phyloP scores from a whole-genome alignment of 192 early-diverging fungal species.

The Podila horticola region DNA sequence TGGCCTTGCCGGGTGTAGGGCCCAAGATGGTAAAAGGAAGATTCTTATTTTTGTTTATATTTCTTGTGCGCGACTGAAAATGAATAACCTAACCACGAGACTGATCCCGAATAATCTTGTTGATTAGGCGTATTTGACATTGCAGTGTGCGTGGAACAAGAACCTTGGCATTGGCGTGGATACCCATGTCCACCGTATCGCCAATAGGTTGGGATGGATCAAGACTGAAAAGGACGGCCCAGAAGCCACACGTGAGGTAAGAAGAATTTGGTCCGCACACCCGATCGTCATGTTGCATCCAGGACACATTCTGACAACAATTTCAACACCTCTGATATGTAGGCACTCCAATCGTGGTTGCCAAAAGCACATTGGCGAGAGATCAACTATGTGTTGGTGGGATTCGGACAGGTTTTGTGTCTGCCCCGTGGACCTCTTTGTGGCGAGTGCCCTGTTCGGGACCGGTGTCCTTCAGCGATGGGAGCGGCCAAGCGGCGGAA shows the following conservation, averaged over 20 bases:
- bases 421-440: conserved; percentile 80
- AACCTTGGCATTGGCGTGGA: conserved; percentile 95
- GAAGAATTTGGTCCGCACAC: background rate
- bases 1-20: conserved; percentile 90
- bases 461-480: conserved; percentile 66
- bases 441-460: conserved; percentile 79
- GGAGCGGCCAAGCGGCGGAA: background rate
- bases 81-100: background rate
- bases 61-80: background rate
- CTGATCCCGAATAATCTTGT: background rate
- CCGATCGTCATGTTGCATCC: background rate
- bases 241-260: conserved; percentile 79
- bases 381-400: conserved; percentile 91
- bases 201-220: conserved; percentile 90
- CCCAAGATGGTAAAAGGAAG: conserved; percentile 87
- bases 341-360: conserved; percentile 83
- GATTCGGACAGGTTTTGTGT: conserved; percentile 91
- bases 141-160: conserved; percentile 87
- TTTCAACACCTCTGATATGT: background rate
- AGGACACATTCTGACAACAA: background rate
- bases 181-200: conserved; percentile 93
- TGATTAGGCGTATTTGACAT: conserved; percentile 74
- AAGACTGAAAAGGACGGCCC: conserved; percentile 77
- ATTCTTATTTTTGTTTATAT: background rate
- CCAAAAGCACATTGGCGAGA: conserved; percentile 85